phyloP scores from a whole-genome alignment of 2,329 filamentous ascomycete species.

The Diplodia sapinea region DNA sequence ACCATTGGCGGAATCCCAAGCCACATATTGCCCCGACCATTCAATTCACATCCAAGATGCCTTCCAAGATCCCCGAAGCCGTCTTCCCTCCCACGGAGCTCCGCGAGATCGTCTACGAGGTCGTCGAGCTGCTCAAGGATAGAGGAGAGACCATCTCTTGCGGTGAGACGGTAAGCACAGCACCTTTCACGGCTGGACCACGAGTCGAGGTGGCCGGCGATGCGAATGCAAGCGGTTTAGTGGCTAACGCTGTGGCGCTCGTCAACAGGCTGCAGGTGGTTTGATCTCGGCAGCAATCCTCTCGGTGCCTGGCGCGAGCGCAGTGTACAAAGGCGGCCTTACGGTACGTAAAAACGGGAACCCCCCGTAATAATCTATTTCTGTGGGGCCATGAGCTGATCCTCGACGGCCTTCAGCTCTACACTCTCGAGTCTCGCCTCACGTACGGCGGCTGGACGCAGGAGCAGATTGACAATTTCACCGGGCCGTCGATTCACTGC shows the following conservation, averaged over 20 bases:
- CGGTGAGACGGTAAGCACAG: constrained; percentile 61
- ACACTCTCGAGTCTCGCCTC: constrained; percentile 64
- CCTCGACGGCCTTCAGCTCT: constrained; percentile 47
- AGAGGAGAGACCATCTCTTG: constrained; percentile 64
- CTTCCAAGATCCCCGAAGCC: constrained; percentile 5
- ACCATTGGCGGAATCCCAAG: not conserved
- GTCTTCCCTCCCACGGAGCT: constrained; percentile 37
- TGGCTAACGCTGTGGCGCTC: constrained; percentile 18
- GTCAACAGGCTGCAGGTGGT: constrained; percentile 62
- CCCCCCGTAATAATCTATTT: not conserved
- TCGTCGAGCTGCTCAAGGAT: constrained; percentile 60
- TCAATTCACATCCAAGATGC: not conserved
- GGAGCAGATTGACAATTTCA: constrained; percentile 58
- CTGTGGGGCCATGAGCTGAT: constrained; percentile 16
- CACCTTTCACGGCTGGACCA: not conserved
- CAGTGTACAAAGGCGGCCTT: constrained; percentile 64
- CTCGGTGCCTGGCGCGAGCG: constrained; percentile 63
- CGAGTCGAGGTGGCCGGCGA: constrained; percentile 19
- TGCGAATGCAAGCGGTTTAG: constrained; percentile 9
- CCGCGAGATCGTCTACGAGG: constrained; percentile 54
- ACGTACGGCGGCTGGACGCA: constrained; percentile 67
- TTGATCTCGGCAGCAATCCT: constrained; percentile 66
- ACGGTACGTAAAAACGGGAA: constrained; percentile 5
- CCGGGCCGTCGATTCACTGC: constrained; percentile 64
- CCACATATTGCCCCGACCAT: not conserved